These are phyloP conservation scores for Lenzites betulinus DNA, from an alignment of 768 basidiomycete species.

Conservation along the genomic window DNA sequence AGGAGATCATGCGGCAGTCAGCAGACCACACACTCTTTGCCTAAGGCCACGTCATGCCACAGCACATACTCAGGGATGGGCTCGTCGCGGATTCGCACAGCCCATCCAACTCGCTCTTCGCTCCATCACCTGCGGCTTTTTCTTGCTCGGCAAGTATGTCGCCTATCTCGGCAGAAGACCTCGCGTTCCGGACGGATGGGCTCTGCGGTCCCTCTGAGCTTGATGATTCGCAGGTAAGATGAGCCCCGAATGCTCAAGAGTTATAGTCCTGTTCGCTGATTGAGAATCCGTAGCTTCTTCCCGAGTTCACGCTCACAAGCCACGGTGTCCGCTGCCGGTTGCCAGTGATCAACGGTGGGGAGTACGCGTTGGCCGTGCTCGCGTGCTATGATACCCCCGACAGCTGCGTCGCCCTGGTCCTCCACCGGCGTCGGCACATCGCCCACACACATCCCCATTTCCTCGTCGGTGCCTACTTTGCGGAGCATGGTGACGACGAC, in stretches of 20 bases:
- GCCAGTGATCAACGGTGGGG: neutral
- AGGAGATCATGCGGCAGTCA: neutral
- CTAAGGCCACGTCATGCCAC: neutral
- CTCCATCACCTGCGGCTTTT: neutral
- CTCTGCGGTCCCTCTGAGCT: neutral
- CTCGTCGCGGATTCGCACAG: neutral
- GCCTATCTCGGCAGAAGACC: neutral
- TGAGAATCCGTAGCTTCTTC: neutral
- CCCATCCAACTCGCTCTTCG: neutral
- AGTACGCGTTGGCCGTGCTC: neutral
- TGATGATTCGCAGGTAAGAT: neutral
- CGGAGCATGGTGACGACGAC: no score
- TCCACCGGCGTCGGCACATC: no score
- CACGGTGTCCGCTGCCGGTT: neutral
- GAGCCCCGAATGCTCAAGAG: no score
- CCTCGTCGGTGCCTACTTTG: no score
- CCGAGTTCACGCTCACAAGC: neutral
- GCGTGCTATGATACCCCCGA: neutral
- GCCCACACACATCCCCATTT: no score
- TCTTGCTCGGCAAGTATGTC: neutral
- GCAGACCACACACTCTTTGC: constrained; percentile 3
- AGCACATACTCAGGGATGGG: neutral
- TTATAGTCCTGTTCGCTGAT: neutral
- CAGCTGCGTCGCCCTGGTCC: neutral
- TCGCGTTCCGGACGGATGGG: neutral